Base-by-base conservation (phyloP, 2,329 filamentous ascomycete genomes). In the Colletotrichum destructivum region DNA sequence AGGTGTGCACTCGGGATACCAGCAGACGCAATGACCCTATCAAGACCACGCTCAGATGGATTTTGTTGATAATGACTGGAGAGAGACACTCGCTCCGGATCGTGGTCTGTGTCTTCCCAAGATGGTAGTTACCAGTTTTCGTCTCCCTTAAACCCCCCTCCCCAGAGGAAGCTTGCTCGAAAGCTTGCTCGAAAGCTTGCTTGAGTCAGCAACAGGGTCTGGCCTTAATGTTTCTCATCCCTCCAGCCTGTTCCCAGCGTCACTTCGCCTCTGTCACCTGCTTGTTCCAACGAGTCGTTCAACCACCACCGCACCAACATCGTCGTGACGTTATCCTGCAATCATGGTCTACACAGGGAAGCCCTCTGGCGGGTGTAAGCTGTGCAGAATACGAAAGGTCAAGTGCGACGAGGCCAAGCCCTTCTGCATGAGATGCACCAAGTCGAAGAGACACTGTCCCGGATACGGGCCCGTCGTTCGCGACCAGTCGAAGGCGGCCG, bases 351-450 rank as follows among this genome's bases (percentile, higher is more conserved):
- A 76, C 56, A 77, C 74, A 4, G 75, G 75, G n/a, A 76, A 76
- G 52, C 71, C 75, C 9, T 76, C 75, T 12, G 62, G 69, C 35
- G 76, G 75, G 15, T 77, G 76, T 52, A 76, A 77, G 63, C 52
- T 76, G 47, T 77, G 76, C 63, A 88, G 87, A 78, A 84, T 87
- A 56, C 84, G 88, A 64, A 87, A 87, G 70, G 84, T 89, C 61
- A 89, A 89, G 77, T 90, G 88, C 76, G 88, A 89, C 71, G 88
- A 89, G 78, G 80, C 78, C 15, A 88, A 87, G 69, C 88, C 88
- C 0, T 81, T 78, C 51, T 90, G 88, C 74, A 78, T 83, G 54
- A 84, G 86, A 72, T 90, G 88, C 75, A 84, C 83, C 35, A 87
- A 84, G 55, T 72, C 74, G 5, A 75, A 76, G 31, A 67, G 74